Base-by-base conservation (phyloP, 768 basidiomycete genomes). In the Hericium erinaceus region DNA sequence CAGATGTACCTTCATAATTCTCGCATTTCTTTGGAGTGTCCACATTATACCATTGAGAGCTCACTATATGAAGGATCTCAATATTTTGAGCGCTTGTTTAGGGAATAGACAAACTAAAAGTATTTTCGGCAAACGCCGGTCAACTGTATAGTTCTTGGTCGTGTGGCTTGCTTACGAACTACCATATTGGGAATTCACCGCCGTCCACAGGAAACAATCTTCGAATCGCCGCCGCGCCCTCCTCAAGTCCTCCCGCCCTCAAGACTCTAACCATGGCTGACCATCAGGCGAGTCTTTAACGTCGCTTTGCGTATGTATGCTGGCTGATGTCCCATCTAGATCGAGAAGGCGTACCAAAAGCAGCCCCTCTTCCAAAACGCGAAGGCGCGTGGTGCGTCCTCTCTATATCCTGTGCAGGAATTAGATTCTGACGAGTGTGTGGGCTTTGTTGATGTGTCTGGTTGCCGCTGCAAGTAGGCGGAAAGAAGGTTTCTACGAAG, bases 291-390 rank as follows among this genome's bases (percentile, higher is more conserved):
- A 52, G 72, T 61, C n/a, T n/a, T 46, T n/a, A 20, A 5, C 18
- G 9, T 16, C n/a, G n/a, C 38, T 48, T 2, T 44, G n/a, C 24
- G 54, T 37, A 18, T 24, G 15, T 28, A 11, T 15, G 13, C n/a
- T 9, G 24, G 26, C 44, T 37, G 33, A 57, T 16, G n/a, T n/a
- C 28, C 57, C 38, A 37, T 28, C 52, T 69, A 98, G 89, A 85
- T 95, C 71, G 95, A 98, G 77, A 97, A 95, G 77, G 90, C 92
- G 61, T 99, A 80, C 80, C 95, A 97, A 77, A 97, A 97, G 79
- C 97, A 99, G 74, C 81, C 86, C 71, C 82, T 99, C 72, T 99
- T 99, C 85, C 93, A 95, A 76, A 95, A 95, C 76, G 80, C 91
- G 73, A 98, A 98, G 82, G 78, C 83, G 65, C 86, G 85, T 69